Percentiles rank a stretch among this genome's conserved stretches.
phyloP scores from a whole-genome alignment of 305 asterid genomes.

The Rubia peregrina region DNA sequence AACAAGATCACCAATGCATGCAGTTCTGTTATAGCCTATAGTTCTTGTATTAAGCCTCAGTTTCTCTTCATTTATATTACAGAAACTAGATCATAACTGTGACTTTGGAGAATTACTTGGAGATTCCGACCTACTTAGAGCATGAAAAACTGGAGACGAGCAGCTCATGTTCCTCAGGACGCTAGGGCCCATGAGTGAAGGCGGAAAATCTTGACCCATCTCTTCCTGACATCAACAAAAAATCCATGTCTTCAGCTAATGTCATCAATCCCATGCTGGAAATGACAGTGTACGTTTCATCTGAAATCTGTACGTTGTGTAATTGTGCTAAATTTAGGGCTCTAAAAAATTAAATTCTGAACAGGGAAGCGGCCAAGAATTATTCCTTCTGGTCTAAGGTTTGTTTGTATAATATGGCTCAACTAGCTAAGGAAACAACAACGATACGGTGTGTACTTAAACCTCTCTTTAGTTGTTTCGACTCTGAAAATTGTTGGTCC shows the following conservation, averaged over 20 bases:
- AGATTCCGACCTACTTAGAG: slow-evolving; percentile 23
- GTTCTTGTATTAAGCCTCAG: too few species aligned
- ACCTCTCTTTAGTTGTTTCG: slow-evolving; percentile 42
- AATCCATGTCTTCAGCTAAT: slow-evolving; percentile 25
- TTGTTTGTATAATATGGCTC: slow-evolving; percentile 40
- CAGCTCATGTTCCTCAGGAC: slow-evolving; percentile 16
- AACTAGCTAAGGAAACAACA: slow-evolving; percentile 44
- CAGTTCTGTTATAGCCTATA: too few species aligned
- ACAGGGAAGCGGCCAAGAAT: slow-evolving; percentile 38
- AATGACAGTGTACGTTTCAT: slow-evolving; percentile 22
- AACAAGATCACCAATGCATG: too few species aligned
- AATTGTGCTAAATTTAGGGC: background rate
- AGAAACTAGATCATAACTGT: slow-evolving; percentile 41
- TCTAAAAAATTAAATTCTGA: slow-evolving; percentile 5
- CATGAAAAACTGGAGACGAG: slow-evolving; percentile 19
- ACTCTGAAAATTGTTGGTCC: slow-evolving; percentile 41
- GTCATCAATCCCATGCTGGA: slow-evolving; percentile 23
- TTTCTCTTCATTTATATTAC: too few species aligned
- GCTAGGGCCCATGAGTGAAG: slow-evolving; percentile 29
- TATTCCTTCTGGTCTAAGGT: slow-evolving; percentile 43
- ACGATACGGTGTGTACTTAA: slow-evolving; percentile 46
- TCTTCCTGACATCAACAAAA: slow-evolving; percentile 18
- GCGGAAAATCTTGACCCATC: slow-evolving; percentile 27
- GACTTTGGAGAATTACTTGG: slow-evolving; percentile 44
- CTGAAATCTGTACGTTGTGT: background rate